Evolutionary conservation across 148 eudicot species (phyloP), one percentile per base, ranked within the genome.

Genomic region (Cornus suecica): DNA sequence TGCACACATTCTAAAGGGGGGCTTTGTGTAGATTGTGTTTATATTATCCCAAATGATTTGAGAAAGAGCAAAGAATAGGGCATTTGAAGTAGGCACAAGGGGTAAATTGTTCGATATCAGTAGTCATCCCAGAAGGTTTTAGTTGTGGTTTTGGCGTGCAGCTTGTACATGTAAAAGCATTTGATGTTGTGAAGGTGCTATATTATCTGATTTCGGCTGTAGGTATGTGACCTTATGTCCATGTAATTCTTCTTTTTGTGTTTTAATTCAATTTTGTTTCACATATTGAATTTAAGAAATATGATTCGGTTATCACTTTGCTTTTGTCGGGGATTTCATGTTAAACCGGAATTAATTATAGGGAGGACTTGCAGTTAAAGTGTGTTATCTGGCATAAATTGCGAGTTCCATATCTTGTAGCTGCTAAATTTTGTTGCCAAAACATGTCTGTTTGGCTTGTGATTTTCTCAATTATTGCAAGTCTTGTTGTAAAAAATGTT

Each of bases 1-100:
- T 92, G 97, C 86, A 90, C 97, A 5, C 97, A 92, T 80, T 92
- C 97, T 1, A 92, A 92, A 86, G 97, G 94, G 15, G 97, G 97
- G 32, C 87, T 92, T 3, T 92, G 94, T 81, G 90, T 92, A 51
- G 99, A 95, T 87, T 88, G 90, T 51, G 93, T 95, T 67, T 93
- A 88, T 10, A 86, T 92, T 66, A 78, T 84, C 71, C 97, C 97
- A 26, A 87, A 80, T 71, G 77, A 81, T 71, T 70, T 89, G 78
- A 87, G 67, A 83, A 76, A 69, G 41, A 69, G 25, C 68, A 73
- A 70, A 73, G 77, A 70, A 82, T 62, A 80, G 37, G 83, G 78
- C 69, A 76, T 73, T 74, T 78, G 69, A 71, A 79, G 71, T 65
- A 71, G 34, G 24, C 3, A 48, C 37, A 69, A 42, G 48, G 70